phyloP scores from a whole-genome alignment of 2,329 filamentous ascomycete genomes.

The Ploettnerulaceae sp. region DNA sequence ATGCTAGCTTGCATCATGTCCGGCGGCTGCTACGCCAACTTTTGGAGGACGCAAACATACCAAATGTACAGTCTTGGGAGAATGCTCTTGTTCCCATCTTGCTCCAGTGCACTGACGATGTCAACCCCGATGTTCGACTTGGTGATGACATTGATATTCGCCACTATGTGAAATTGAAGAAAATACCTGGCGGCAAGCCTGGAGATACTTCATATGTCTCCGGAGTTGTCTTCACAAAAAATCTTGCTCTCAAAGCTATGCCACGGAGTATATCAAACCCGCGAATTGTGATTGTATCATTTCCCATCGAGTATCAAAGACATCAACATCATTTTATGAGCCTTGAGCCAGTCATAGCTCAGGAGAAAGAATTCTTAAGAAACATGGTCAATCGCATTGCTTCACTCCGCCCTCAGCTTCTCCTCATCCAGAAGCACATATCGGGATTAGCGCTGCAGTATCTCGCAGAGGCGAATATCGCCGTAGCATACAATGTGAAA shows the following conservation, averaged over 20 bases:
- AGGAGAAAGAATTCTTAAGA: conserved; percentile 88
- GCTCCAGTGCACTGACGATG: conserved; percentile 85
- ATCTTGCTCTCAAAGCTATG: conserved; percentile 95
- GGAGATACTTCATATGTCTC: conserved; percentile 95
- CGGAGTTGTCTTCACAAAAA: conserved; percentile 95
- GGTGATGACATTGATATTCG: conserved; percentile 96
- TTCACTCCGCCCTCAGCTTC: conserved; percentile 74
- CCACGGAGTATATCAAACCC: conserved; percentile 77
- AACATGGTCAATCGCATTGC: conserved; percentile 91
- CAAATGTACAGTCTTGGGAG: conserved; percentile 76
- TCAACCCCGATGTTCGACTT: conserved; percentile 83
- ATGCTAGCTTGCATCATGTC: conserved; percentile 83
- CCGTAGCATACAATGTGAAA: conserved; percentile 95
- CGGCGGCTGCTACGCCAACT: conserved; percentile 79
- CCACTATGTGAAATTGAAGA: conserved; percentile 96
- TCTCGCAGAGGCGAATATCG: conserved; percentile 81
- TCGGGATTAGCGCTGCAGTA: conserved; percentile 87
- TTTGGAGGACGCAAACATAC: conserved; percentile 68
- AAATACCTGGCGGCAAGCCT: conserved; percentile 84
- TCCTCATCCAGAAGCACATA: conserved; percentile 90
- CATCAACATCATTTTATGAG: conserved; percentile 97
- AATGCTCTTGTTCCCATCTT: conserved; percentile 86
- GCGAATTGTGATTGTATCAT: conserved; percentile 86
- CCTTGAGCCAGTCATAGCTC: conserved; percentile 89
- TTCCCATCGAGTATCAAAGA: conserved; percentile 91